Conservation (phyloP, 345 rosid species). For the Combretum micranthum region DNA sequence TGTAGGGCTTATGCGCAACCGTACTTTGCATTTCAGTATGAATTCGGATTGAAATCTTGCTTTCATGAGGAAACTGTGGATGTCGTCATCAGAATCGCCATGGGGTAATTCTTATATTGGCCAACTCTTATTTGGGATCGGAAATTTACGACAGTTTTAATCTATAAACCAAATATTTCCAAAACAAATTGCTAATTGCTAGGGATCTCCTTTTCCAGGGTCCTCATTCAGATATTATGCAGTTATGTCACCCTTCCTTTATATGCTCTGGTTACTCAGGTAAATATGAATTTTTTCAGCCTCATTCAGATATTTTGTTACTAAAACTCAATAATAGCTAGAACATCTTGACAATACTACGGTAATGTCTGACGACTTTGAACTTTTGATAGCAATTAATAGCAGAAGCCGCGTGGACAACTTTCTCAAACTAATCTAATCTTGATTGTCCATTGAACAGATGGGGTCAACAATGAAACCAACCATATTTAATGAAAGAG, state of each 20-base stretch:
- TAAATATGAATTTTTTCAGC: slow-evolving; percentile 2
- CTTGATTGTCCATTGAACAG: slow-evolving; percentile 16
- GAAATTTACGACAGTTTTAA: too few relatives aligned
- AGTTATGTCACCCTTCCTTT: slow-evolving; percentile 95
- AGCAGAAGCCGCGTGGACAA: too few relatives aligned
- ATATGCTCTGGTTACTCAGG: slow-evolving; percentile 89
- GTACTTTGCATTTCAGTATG: slow-evolving; percentile 33
- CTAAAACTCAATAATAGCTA: background rate
- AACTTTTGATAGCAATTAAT: too few relatives aligned
- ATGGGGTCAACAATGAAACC: slow-evolving; percentile 95
- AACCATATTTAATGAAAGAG: slow-evolving; percentile 68
- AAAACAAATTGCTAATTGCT: background rate
- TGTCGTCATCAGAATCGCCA: slow-evolving; percentile 51
- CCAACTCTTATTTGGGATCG: too few relatives aligned
- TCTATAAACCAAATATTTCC: too few relatives aligned
- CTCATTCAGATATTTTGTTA: background rate
- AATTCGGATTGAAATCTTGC: slow-evolving; percentile 50
- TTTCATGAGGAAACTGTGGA: slow-evolving; percentile 44
- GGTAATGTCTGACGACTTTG: too few relatives aligned
- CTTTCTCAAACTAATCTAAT: background rate
- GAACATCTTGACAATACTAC: too few relatives aligned
- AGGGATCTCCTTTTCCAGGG: slow-evolving; percentile 26
- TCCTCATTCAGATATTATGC: slow-evolving; percentile 72
- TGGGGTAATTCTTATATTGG: slow-evolving; percentile 48
- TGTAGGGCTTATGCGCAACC: too few relatives aligned